These are phyloP conservation scores for Capsicum pubescens DNA, from an alignment of 257 asterid genomes.

Conservation along the genomic window DNA sequence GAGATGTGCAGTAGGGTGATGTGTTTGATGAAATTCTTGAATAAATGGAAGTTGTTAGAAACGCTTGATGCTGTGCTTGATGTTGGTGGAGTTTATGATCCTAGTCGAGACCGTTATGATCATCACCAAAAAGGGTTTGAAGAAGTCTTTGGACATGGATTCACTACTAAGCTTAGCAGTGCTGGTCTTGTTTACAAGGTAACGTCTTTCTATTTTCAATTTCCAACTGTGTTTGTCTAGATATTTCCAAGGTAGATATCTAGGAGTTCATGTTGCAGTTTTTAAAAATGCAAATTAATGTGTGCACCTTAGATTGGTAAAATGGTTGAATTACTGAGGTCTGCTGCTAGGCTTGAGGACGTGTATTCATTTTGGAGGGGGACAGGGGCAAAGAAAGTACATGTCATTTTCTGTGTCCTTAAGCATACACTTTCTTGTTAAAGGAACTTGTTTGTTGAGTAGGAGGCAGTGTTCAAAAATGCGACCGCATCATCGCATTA, in stretches of 20 bases:
- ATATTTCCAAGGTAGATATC: neutral
- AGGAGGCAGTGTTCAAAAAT: neutral
- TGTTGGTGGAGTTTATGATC: slow-evolving; percentile 52
- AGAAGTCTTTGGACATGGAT: slow-evolving; percentile 40
- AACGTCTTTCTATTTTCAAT: neutral
- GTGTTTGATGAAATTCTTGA: slow-evolving; percentile 17
- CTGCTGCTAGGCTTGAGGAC: neutral
- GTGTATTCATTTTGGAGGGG: neutral
- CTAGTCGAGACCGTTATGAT: slow-evolving; percentile 50
- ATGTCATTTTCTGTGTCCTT: neutral
- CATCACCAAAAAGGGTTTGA: slow-evolving; percentile 45
- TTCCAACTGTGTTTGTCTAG: neutral
- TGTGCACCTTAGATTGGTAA: neutral
- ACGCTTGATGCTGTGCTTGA: slow-evolving; percentile 51
- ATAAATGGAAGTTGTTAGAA: slow-evolving; percentile 34
- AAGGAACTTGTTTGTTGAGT: neutral
- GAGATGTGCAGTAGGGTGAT: neutral
- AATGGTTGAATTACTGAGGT: neutral
- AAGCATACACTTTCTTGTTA: neutral
- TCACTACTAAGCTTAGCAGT: slow-evolving; percentile 39
- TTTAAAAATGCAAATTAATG: neutral
- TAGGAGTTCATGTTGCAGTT: slow-evolving; percentile 2
- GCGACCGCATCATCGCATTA: too few species aligned
- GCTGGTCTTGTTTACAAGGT: slow-evolving; percentile 48
- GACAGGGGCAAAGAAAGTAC: neutral